Conservation (phyloP, 2,329 filamentous ascomycete genomes). For the Cercospora sesami region DNA sequence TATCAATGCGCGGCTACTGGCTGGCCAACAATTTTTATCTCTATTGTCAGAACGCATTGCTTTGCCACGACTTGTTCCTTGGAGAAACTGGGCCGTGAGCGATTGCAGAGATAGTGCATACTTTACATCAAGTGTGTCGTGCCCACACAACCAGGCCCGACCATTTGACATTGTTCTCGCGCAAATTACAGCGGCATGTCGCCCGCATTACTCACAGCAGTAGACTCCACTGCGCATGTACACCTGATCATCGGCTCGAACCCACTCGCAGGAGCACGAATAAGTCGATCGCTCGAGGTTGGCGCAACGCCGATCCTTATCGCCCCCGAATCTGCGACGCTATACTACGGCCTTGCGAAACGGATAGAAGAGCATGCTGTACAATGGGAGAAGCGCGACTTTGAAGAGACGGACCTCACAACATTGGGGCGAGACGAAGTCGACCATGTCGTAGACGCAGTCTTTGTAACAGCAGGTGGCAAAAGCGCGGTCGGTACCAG, state of each 20-base stretch:
- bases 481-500: constrained; percentile 54
- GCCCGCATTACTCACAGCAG: constrained; percentile 67
- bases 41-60: constrained; percentile 1
- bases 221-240: constrained; percentile 67
- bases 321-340: constrained; percentile 60
- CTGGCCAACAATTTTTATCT: constrained; percentile 15
- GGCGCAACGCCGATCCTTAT: constrained; percentile 81
- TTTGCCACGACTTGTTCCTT: constrained; percentile 16
- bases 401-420: constrained; percentile 70
- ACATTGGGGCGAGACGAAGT: constrained; percentile 79
- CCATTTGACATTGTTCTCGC: constrained; percentile 10
- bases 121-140: neutral
- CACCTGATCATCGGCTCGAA: constrained; percentile 87
- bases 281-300: constrained; percentile 73
- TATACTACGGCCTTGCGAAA: constrained; percentile 63
- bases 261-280: constrained; percentile 81
- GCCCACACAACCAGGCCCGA: neutral
- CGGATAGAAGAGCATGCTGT: constrained; percentile 67
- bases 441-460: constrained; percentile 76
- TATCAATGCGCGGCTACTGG: constrained; percentile 21
- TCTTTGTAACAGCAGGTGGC: constrained; percentile 73
- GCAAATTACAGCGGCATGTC: constrained; percentile 38
- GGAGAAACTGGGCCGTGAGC: neutral
- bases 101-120: neutral
- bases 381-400: constrained; percentile 64